Evolutionary conservation across 2,329 filamentous ascomycete species (phyloP).

Genomic region (Colletotrichum australisinense): DNA sequence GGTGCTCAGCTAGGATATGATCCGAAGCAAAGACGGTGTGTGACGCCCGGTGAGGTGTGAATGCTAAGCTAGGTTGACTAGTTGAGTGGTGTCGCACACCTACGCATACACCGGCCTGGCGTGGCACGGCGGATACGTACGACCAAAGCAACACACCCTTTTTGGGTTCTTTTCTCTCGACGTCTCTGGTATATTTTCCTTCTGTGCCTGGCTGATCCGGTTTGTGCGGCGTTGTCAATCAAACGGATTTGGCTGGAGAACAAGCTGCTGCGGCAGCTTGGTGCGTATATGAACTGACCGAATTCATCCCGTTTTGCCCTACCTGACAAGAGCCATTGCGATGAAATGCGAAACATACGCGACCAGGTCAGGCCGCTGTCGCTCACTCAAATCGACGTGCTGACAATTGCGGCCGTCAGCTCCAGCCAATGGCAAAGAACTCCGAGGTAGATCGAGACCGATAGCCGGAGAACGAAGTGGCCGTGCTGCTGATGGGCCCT

Average conservation of each 20-base stretch:
- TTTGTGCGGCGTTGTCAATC: conserved; percentile 16
- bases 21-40: conserved; percentile 33
- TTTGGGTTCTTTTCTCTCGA: not conserved
- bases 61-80: conserved; percentile 6
- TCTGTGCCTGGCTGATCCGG: conserved; percentile 11
- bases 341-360: conserved; percentile 21
- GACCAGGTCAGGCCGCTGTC: conserved; percentile 13
- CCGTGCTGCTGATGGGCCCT: not conserved
- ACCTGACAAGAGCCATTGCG: not conserved
- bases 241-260: not conserved
- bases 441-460: conserved; percentile 19
- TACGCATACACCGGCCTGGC: not conserved
- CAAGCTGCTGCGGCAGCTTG: not conserved
- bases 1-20: conserved; percentile 32
- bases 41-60: not conserved
- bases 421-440: conserved; percentile 11
- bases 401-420: conserved; percentile 4
- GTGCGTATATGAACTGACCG: not conserved
- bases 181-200: not conserved
- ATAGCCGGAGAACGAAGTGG: conserved; percentile 26
- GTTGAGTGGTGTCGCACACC: not conserved
- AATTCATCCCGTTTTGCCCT: not conserved
- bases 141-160: not conserved
- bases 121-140: not conserved
- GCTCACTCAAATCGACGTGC: conserved; percentile 18